A percentile compares a stretch with the other conserved stretches of the same genome.
phyloP scores from a whole-genome alignment of 352 stramenopile genomes.

The Pythium phragmiticola region DNA sequence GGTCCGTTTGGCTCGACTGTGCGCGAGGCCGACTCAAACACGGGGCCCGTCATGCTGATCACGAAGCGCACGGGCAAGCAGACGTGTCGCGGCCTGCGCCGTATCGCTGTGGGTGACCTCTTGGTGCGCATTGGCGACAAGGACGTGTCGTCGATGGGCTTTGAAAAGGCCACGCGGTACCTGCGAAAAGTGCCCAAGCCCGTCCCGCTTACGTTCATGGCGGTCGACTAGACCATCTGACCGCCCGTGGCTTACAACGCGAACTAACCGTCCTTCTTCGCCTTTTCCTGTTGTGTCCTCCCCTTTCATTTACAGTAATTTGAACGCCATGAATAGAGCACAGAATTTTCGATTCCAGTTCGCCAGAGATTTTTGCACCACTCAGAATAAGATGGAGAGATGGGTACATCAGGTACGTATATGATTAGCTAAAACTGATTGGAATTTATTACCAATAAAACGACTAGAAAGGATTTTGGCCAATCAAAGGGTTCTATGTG shows the following conservation, averaged over 20 bases:
- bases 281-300: background rate
- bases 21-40: constrained; percentile 67
- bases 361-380: background rate
- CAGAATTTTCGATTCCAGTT: background rate
- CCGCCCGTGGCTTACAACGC: too few relatives aligned
- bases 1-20: constrained; percentile 80
- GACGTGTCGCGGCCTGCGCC: constrained; percentile 70
- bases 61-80: constrained; percentile 79
- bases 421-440: constrained; percentile 8
- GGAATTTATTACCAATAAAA: constrained; percentile 8
- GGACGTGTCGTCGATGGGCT: constrained; percentile 64
- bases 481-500: constrained; percentile 2
- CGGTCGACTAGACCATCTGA: constrained; percentile 43
- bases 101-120: constrained; percentile 75
- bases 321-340: constrained; percentile 10
- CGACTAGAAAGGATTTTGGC: background rate
- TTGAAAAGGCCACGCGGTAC: constrained; percentile 72
- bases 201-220: constrained; percentile 75
- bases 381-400: background rate
- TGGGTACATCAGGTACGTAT: constrained; percentile 2
- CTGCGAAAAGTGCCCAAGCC: constrained; percentile 75
- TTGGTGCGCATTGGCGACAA: constrained; percentile 75
- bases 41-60: constrained; percentile 67
- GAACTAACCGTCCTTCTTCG: background rate
- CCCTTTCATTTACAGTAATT: constrained; percentile 7